Evolutionary conservation across 2,329 filamentous ascomycete species (phyloP).

Genomic region (Colletotrichum plurivorum): DNA sequence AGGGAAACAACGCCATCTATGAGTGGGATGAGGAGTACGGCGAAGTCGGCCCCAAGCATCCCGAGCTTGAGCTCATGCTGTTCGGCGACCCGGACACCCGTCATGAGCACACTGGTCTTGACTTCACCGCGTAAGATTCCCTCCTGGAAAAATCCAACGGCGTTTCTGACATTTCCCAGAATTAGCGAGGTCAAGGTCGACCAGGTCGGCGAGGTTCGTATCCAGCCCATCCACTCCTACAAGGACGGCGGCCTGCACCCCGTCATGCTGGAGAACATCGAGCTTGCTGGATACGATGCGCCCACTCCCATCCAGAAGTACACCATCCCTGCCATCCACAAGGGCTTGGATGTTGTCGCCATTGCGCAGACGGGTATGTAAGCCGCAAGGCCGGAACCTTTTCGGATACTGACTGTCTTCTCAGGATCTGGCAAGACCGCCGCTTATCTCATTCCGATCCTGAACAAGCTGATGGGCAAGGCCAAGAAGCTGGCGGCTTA

Average conservation of each 20-base stretch:
- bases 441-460: slow-evolving; percentile 88
- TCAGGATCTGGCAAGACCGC: slow-evolving; percentile 96
- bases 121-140: slow-evolving; percentile 71
- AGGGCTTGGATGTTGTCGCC: slow-evolving; percentile 86
- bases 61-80: slow-evolving; percentile 80
- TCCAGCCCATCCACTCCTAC: slow-evolving; percentile 71
- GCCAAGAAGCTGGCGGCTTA: slow-evolving; percentile 87
- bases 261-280: slow-evolving; percentile 82
- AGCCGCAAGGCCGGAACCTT: slow-evolving; percentile 49
- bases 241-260: slow-evolving; percentile 88
- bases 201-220: slow-evolving; percentile 69
- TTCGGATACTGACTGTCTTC: background rate
- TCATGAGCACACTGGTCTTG: slow-evolving; percentile 66
- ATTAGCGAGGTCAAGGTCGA: slow-evolving; percentile 68
- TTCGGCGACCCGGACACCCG: slow-evolving; percentile 74
- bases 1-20: slow-evolving; percentile 76
- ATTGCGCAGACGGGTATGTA: slow-evolving; percentile 88
- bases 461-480: slow-evolving; percentile 96
- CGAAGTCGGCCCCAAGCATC: slow-evolving; percentile 82
- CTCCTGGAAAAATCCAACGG: background rate
- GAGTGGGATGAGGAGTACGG: slow-evolving; percentile 89
- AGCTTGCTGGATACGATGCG: slow-evolving; percentile 76
- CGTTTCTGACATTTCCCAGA: slow-evolving; percentile 52
- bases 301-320: slow-evolving; percentile 93
- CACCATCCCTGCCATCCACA: slow-evolving; percentile 83